phyloP scores from a whole-genome alignment of 768 basidiomycete species.

The Pleurotus citrinopileatus region DNA sequence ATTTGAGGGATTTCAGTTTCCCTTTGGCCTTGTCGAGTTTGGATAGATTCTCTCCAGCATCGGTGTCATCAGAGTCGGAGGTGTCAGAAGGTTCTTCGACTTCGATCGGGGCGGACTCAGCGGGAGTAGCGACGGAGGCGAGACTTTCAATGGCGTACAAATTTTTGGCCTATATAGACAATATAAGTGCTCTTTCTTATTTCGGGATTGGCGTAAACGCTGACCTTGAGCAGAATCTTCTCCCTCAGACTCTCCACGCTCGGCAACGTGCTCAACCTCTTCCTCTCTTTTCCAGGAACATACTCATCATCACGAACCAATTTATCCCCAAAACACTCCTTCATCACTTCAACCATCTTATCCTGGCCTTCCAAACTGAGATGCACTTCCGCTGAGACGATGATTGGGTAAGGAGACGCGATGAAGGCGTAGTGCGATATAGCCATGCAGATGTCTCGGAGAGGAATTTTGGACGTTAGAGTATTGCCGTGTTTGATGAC shows the following conservation, averaged over 20 bases:
- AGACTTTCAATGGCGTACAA: slow-evolving; percentile 37
- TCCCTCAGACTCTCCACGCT: slow-evolving; percentile 83
- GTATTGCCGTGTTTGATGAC: slow-evolving; percentile 89
- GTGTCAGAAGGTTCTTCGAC: slow-evolving; percentile 3
- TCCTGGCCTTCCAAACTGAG: slow-evolving; percentile 80
- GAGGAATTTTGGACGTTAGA: slow-evolving; percentile 77
- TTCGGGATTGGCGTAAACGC: slow-evolving; percentile 17
- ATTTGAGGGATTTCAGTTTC: slow-evolving; percentile 3
- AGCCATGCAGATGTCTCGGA: slow-evolving; percentile 79
- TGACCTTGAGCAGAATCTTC: slow-evolving; percentile 85
- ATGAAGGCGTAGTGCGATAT: slow-evolving; percentile 90
- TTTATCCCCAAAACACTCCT: slow-evolving; percentile 38
- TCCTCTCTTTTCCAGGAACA: slow-evolving; percentile 39
- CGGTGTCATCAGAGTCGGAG: slow-evolving; percentile 7
- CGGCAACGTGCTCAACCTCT: slow-evolving; percentile 56
- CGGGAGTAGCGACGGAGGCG: not conserved
- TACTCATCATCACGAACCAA: slow-evolving; percentile 23
- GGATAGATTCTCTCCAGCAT: slow-evolving; percentile 1
- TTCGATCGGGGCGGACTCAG: slow-evolving; percentile 11
- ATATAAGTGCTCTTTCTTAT: not conserved
- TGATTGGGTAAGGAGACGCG: slow-evolving; percentile 85
- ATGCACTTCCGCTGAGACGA: slow-evolving; percentile 93
- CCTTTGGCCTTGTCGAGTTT: slow-evolving; percentile 7
- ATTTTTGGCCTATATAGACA: slow-evolving; percentile 62
- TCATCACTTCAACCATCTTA: slow-evolving; percentile 74